phyloP scores from a whole-genome alignment of 176 grass and related monocot genomes.

The Juncus inflexus region DNA sequence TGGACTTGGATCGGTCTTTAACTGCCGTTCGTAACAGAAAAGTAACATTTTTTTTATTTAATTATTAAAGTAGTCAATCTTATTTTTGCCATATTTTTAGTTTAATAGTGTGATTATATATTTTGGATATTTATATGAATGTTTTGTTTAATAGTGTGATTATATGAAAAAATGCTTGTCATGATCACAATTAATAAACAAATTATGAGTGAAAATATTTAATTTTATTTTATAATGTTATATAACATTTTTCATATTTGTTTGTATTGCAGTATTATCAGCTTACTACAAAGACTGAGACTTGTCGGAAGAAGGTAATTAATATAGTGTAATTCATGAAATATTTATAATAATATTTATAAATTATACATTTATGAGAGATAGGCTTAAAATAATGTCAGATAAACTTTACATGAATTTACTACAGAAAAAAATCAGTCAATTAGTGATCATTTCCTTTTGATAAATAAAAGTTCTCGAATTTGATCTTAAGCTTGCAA shows the following conservation, averaged over 20 bases:
- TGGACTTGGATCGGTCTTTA: constrained; percentile 64
- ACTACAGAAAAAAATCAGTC: no score
- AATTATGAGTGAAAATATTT: not conserved
- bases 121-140: no score
- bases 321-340: not conserved
- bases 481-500: no score
- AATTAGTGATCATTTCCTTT: no score
- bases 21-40: constrained; percentile 80
- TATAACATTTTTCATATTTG: constrained; percentile 3
- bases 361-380: not conserved
- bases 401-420: no score
- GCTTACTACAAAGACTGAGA: constrained; percentile 80
- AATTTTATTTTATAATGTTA: not conserved
- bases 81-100: no score
- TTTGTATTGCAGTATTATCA: constrained; percentile 66
- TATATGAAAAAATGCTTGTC: no score
- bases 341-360: not conserved
- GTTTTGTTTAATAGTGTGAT: no score
- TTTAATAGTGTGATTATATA: no score
- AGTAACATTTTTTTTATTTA: constrained; percentile 23
- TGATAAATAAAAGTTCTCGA: no score
- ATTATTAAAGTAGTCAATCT: no score
- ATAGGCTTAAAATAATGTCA: no score
- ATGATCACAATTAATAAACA: not conserved
- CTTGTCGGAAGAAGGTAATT: constrained; percentile 92